Base-by-base conservation (phyloP, 768 basidiomycete genomes). In the Rhodotorula kratochvilovae region DNA sequence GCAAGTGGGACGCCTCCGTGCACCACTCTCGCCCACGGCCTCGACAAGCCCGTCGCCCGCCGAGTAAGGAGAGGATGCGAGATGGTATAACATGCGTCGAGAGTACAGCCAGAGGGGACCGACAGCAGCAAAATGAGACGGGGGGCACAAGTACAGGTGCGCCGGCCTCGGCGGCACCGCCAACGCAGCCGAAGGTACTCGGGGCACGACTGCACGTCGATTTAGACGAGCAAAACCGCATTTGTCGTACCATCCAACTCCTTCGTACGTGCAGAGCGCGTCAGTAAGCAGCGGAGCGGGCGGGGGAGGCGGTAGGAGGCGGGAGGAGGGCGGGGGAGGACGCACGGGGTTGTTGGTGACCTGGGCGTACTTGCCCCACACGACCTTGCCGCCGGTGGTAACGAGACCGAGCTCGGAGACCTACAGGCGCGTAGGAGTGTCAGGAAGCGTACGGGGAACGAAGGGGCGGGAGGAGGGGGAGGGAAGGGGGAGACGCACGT, bases 371-470 rank as follows among this genome's bases (percentile, higher is more conserved):
- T 80, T 80, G 17, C 81, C 81, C 82, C 82, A 83, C 3, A 82
- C 82, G 35, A 83, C 83, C 80, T 97, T 97, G 73, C 95, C 95
- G 62, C 95, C 93, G 5, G 95, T 89, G 21, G 95, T 97, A 48
- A 98, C 95, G 86, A 97, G 89, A 65, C 95, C 95, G 72, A 98
- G 83, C 81, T 98, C 95, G 53, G 93, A 95, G n/a, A 53, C 48
- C 53, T 54, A 15, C 15, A 96, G 92, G 19, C 27, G 35, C 25
- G 48, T 2, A 35, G 51, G 16, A 19, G n/a, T 21, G 21, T 57
- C 35, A 36, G 33, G 27, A 27, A 50, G 1, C 21, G 43, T 7
- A 1, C 15, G 21, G 16, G 31, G 35, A 39, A 8, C 21, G 4
- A 1, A 11, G 16, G 31, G 35, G 27, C 7, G 23, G 4, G 5